Percentiles rank a stretch among this genome's conserved stretches.
Evolutionary conservation across 2,329 filamentous ascomycete genomes (phyloP).

Genomic region (Phoma sp.): DNA sequence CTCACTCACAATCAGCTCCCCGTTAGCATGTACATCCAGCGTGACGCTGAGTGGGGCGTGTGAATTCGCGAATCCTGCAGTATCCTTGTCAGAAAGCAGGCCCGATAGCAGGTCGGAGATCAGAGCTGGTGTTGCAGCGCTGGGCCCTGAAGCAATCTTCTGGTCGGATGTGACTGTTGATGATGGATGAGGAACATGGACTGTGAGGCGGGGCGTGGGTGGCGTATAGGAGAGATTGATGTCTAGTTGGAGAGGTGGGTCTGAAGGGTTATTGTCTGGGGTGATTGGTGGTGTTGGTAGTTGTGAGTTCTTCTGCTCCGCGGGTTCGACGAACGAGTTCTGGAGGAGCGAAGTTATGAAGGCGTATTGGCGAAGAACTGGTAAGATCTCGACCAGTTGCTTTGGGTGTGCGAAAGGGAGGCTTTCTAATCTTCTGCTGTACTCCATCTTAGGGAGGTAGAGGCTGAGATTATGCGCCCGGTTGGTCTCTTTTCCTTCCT

Average conservation of each 20-base stretch:
- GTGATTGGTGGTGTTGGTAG: constrained; percentile 25
- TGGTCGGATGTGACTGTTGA: neutral
- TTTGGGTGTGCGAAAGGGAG: constrained; percentile 80
- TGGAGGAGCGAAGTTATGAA: constrained; percentile 71
- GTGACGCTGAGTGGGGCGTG: constrained; percentile 59
- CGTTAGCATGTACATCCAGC: constrained; percentile 67
- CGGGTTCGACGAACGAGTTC: constrained; percentile 60
- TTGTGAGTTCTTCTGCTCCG: constrained; percentile 15
- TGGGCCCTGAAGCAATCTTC: neutral
- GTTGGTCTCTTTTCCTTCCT: constrained; percentile 32
- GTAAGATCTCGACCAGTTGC: constrained; percentile 77
- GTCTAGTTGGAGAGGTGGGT: constrained; percentile 33
- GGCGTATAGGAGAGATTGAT: constrained; percentile 40
- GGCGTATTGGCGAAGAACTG: constrained; percentile 75
- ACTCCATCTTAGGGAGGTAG: constrained; percentile 76
- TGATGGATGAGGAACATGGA: constrained; percentile 41
- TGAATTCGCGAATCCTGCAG: constrained; percentile 42
- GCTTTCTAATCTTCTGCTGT: constrained; percentile 70
- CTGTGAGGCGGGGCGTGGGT: constrained; percentile 42
- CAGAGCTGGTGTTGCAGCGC: constrained; percentile 13
- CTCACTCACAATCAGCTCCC: constrained; percentile 63
- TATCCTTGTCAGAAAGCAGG: constrained; percentile 24
- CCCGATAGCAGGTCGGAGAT: constrained; percentile 29
- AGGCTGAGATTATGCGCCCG: constrained; percentile 64
- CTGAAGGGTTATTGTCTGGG: neutral